Evolutionary conservation across 352 stramenopile genomes (phyloP), one percentile per base, ranked within the genome.

Genomic region (Globisporangium heterothallicum): DNA sequence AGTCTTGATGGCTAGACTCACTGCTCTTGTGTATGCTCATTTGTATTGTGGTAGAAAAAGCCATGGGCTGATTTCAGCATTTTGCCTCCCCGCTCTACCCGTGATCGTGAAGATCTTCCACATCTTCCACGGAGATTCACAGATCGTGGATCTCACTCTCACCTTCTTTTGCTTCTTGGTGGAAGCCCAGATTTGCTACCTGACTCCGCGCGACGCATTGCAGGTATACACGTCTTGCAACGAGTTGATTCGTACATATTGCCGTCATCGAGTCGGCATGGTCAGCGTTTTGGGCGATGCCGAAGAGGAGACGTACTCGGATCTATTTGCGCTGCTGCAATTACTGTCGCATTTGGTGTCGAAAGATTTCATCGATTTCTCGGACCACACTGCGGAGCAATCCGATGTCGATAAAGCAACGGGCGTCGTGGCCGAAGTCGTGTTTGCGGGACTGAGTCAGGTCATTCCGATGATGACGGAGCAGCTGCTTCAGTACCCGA

Each of bases 391-490:
- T 0, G 70, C 72, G 13, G 71, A 88, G 6, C 66, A 77, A 9
- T 56, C 67, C 1, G 76, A 87, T 13, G 68, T 79, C 14, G 78
- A 68, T n/a, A 63, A 69, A 18, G 78, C 78, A 25, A 82, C 74
- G 30, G 74, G 68, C 42, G 67, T 90, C 25, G 84, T 95, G 10
- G 76, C 84, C 3, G 84, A 96, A 21, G 86, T 96, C 0, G 87
- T 96, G 1, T 96, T 96, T 61, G 81, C 84, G 2, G 87, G 86
- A 0, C 56, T 96, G 22, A 84, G 82, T 22, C 78, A 88, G 44
- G 78, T 96, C 27, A 86, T 96, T 35, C 86, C 87, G 16, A 74
- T 96, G 22, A 96, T 96, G 84, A 95, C 87, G 6, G 80, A 95
- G 49, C 72, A 84, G 50, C 60, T 96, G 50, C 63, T 96, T 42